These are phyloP conservation scores for Neurospora sp. DNA, from an alignment of 495 filamentous ascomycete species.

Conservation along the genomic window DNA sequence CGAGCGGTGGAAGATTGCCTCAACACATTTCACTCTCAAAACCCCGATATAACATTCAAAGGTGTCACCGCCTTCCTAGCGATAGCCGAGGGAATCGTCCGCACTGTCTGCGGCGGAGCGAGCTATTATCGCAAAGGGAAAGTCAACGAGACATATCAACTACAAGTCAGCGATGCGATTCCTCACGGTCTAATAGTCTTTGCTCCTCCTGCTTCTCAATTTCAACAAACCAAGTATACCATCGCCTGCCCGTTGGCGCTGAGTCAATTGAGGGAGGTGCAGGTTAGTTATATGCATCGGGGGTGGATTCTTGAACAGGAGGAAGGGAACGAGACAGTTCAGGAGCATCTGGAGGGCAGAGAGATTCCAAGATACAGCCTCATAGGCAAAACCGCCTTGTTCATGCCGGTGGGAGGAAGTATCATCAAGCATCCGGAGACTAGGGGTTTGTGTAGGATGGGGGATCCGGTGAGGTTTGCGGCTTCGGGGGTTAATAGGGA, in stretches of 20 bases:
- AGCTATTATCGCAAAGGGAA: background rate
- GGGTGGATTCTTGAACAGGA: background rate
- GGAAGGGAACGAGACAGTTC: background rate
- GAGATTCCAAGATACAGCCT: background rate
- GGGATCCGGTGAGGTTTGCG: background rate
- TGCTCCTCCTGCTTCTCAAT: background rate
- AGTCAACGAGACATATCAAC: background rate
- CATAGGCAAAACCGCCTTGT: background rate
- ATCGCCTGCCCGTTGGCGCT: background rate
- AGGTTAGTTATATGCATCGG: background rate
- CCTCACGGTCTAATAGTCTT: background rate
- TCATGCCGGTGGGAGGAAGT: background rate
- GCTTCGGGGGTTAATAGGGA: constrained; percentile 32
- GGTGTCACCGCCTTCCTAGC: background rate
- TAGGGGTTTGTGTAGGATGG: background rate
- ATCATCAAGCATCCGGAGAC: background rate
- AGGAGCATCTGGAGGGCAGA: background rate
- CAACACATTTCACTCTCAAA: background rate
- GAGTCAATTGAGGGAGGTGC: background rate
- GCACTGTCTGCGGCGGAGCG: background rate
- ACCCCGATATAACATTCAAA: background rate
- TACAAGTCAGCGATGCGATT: background rate
- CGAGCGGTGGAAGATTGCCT: background rate
- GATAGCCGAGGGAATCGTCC: background rate
- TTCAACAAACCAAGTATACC: background rate